Evolutionary conservation across 495 filamentous ascomycete species (phyloP).

Genomic region (Penicillium chermesinum): DNA sequence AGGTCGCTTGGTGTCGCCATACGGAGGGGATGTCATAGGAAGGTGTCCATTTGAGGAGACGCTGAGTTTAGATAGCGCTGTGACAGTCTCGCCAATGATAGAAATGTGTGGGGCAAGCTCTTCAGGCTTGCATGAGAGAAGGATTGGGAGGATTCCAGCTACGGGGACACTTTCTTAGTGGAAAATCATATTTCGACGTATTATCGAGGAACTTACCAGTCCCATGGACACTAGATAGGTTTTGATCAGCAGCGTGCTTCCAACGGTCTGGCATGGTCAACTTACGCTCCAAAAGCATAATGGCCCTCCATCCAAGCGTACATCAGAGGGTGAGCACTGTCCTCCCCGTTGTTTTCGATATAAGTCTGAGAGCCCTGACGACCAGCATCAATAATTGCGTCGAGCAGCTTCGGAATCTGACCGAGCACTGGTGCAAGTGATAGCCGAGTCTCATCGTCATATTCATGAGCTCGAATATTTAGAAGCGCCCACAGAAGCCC

Average conservation of each 20-base stretch:
- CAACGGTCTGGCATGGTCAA: too few species aligned
- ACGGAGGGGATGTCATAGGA: slow-evolving; percentile 30
- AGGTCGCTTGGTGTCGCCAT: slow-evolving; percentile 4
- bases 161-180: not conserved
- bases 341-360: slow-evolving; percentile 22
- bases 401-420: slow-evolving; percentile 26
- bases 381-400: slow-evolving; percentile 33
- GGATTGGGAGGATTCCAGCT: slow-evolving; percentile 41
- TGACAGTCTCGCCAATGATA: slow-evolving; percentile 36
- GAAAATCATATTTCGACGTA: not conserved
- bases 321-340: slow-evolving; percentile 41
- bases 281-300: slow-evolving; percentile 41
- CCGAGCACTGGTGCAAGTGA: slow-evolving; percentile 20
- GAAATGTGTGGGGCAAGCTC: slow-evolving; percentile 29
- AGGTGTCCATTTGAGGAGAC: slow-evolving; percentile 39
- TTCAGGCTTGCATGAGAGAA: slow-evolving; percentile 32
- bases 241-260: slow-evolving; percentile 5
- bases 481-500: slow-evolving; percentile 40
- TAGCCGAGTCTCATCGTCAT: slow-evolving; percentile 13
- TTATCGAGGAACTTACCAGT: slow-evolving; percentile 20
- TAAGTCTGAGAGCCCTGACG: slow-evolving; percentile 29
- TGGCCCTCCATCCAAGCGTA: slow-evolving; percentile 41
- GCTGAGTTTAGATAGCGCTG: slow-evolving; percentile 32
- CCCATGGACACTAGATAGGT: slow-evolving; percentile 25
- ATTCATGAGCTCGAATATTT: slow-evolving; percentile 27